Percentiles rank a stretch among this genome's conserved stretches.
Evolutionary conservation across 306 rosid species (phyloP).

Genomic region (Dryas alaskensis): DNA sequence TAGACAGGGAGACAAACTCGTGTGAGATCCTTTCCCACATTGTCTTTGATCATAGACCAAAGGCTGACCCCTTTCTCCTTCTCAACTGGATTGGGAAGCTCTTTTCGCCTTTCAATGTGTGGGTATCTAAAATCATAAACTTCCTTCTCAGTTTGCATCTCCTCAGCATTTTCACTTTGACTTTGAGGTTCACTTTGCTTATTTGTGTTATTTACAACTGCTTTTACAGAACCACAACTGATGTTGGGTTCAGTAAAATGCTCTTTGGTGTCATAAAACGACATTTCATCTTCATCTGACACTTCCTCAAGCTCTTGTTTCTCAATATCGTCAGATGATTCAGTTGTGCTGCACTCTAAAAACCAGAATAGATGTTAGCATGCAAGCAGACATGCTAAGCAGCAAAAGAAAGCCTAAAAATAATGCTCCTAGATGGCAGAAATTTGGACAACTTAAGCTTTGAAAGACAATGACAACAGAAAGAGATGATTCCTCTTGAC

Average conservation of each 20-base stretch:
- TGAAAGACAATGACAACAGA: not conserved
- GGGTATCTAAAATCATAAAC: conserved; percentile 34
- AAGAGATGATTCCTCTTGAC: not conserved
- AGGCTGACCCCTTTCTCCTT: conserved; percentile 96
- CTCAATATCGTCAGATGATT: conserved; percentile 86
- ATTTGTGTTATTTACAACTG: conserved; percentile 34
- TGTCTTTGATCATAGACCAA: conserved; percentile 97
- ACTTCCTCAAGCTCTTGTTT: conserved; percentile 86
- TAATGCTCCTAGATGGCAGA: not conserved
- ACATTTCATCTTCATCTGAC: conserved; percentile 81
- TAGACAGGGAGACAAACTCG: conserved; percentile 98
- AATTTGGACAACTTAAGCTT: conserved; percentile 2
- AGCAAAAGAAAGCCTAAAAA: not conserved
- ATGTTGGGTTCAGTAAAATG: conserved; percentile 58
- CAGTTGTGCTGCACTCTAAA: conserved; percentile 92
- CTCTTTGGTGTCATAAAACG: conserved; percentile 68
- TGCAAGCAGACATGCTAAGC: conserved; percentile 3
- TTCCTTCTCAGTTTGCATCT: conserved; percentile 37
- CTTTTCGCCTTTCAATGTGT: conserved; percentile 62
- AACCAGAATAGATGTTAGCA: conserved; percentile 27
- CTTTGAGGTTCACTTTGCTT: conserved; percentile 31
- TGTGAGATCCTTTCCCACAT: conserved; percentile 95
- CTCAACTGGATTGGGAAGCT: conserved; percentile 89
- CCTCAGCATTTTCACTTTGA: conserved; percentile 40
- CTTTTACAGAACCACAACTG: conserved; percentile 40